Evolutionary conservation across 768 basidiomycete genomes (phyloP).

Genomic region (Gelatoporia subvermispora): DNA sequence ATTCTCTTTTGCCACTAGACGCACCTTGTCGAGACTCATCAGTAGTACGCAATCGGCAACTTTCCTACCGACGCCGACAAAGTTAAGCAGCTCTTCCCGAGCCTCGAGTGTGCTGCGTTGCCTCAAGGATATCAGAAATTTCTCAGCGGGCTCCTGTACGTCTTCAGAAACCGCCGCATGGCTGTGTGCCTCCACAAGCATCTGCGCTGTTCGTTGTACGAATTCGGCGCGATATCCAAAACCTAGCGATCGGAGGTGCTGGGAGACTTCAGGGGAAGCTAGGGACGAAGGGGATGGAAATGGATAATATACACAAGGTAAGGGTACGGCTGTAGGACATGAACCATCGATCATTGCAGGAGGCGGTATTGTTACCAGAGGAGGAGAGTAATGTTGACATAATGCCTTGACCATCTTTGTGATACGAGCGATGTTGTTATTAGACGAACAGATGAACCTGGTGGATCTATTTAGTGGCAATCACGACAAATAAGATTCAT

Average conservation of each 20-base stretch:
- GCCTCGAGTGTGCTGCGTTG: slow-evolving; percentile 48
- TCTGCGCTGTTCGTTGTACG: slow-evolving; percentile 77
- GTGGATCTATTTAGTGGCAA: background rate
- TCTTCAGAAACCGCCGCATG: slow-evolving; percentile 2
- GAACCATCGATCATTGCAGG: slow-evolving; percentile 22
- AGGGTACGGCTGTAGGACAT: background rate
- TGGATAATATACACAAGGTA: slow-evolving; percentile 54
- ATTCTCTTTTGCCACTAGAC: slow-evolving; percentile 6
- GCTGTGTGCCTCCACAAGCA: slow-evolving; percentile 60
- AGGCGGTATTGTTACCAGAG: slow-evolving; percentile 48
- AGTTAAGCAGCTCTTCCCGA: slow-evolving; percentile 68
- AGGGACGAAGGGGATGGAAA: slow-evolving; percentile 80
- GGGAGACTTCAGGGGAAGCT: slow-evolving; percentile 49
- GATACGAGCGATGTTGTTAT: slow-evolving; percentile 94
- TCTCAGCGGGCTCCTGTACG: slow-evolving; percentile 45
- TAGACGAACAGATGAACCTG: slow-evolving; percentile 97
- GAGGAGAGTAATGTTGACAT: slow-evolving; percentile 69
- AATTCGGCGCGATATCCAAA: slow-evolving; percentile 96
- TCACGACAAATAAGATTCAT: background rate
- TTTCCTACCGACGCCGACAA: slow-evolving; percentile 92
- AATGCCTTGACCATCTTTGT: slow-evolving; percentile 88
- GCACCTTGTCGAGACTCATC: slow-evolving; percentile 89
- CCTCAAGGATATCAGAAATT: slow-evolving; percentile 57
- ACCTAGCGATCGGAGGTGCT: slow-evolving; percentile 71
- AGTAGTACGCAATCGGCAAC: slow-evolving; percentile 93